Conservation (phyloP, 2,329 filamentous ascomycete genomes). For the Lecanosticta acicola region DNA sequence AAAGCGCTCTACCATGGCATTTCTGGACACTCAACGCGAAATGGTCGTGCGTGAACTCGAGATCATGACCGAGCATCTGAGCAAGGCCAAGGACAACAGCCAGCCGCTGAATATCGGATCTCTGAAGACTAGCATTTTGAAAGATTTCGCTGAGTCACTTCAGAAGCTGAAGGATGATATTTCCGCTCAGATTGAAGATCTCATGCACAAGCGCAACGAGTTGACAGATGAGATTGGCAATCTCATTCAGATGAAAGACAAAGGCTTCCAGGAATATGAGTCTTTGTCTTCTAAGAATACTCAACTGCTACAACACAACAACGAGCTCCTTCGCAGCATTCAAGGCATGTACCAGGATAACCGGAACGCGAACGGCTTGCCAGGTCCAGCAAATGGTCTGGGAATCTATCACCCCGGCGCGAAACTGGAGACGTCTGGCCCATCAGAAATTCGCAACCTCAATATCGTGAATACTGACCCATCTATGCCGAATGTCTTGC, state of each 20-base stretch:
- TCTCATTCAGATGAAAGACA: constrained; percentile 79
- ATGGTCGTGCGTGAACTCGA: constrained; percentile 91
- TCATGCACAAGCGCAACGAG: constrained; percentile 80
- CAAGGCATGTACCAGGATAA: constrained; percentile 87
- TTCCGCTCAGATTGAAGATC: constrained; percentile 69
- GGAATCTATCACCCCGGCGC: constrained; percentile 50
- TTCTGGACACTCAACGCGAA: constrained; percentile 88
- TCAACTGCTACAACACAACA: constrained; percentile 90
- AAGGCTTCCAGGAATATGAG: constrained; percentile 91
- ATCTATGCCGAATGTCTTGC: constrained; percentile 38
- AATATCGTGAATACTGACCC: constrained; percentile 29
- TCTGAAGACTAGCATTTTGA: constrained; percentile 56
- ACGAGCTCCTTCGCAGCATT: constrained; percentile 88
- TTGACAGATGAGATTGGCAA: constrained; percentile 79
- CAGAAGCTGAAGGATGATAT: constrained; percentile 76
- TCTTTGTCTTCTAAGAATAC: constrained; percentile 90
- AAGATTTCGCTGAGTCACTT: constrained; percentile 57
- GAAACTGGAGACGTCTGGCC: constrained; percentile 16
- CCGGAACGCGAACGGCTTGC: constrained; percentile 36
- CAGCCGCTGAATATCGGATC: constrained; percentile 73
- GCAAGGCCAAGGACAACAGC: constrained; percentile 76
- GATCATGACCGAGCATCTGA: constrained; percentile 80
- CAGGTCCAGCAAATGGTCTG: constrained; percentile 48
- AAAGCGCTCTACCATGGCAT: constrained; percentile 92
- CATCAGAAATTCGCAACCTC: constrained; percentile 40